Conservation (phyloP, 2,329 filamentous ascomycete species). For the Colletotrichum gloeosporioides region DNA sequence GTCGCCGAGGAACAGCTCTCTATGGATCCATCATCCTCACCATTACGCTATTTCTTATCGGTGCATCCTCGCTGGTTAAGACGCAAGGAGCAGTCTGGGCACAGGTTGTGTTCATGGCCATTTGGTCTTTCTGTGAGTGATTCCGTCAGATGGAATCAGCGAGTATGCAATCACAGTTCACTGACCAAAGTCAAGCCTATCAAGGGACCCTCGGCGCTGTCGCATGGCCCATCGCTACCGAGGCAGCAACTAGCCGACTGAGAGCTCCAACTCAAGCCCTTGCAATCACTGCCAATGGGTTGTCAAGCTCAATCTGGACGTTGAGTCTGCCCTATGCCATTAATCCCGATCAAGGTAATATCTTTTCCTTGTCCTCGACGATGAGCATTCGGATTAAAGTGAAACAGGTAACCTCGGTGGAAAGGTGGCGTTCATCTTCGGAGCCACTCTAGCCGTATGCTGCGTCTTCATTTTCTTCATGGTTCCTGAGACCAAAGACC, state of each 20-base stretch:
- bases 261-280: constrained; percentile 26
- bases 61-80: not conserved
- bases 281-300: not conserved
- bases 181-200: not conserved
- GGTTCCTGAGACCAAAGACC: constrained; percentile 24
- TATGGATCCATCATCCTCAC: not conserved
- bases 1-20: not conserved
- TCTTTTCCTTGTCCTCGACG: fast-evolving
- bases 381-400: not conserved
- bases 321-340: not conserved
- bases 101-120: not conserved
- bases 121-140: not conserved
- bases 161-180: constrained; percentile 16
- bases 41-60: not conserved
- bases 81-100: not conserved
- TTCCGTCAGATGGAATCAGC: not conserved
- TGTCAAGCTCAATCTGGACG: not conserved
- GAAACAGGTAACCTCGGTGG: not conserved
- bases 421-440: constrained; percentile 18
- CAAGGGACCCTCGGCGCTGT: not conserved
- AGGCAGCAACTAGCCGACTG: not conserved
- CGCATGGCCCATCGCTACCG: not conserved
- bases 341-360: not conserved
- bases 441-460: constrained; percentile 12
- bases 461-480: constrained; percentile 26